phyloP scores from a whole-genome alignment of 2,329 filamentous ascomycete species.

The Purpureocillium takamizusanense region DNA sequence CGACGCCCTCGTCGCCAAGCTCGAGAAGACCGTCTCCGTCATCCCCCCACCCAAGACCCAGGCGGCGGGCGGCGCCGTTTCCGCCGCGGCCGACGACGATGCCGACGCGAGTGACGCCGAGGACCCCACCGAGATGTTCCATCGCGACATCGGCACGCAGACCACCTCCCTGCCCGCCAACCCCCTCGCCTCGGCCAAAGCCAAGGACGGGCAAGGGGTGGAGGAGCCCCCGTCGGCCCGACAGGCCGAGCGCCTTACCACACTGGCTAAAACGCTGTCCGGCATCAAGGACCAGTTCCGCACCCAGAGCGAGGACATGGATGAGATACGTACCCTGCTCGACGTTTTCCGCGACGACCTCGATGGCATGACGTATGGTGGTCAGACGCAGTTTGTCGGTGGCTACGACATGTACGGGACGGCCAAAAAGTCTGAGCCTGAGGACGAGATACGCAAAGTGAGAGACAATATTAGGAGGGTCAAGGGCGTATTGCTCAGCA shows the following conservation, averaged over 20 bases:
- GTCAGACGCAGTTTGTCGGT: conserved; percentile 25
- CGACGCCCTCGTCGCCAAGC: conserved; percentile 35
- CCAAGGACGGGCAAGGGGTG: background rate
- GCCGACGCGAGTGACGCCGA: conserved; percentile 38
- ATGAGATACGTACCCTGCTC: conserved; percentile 41
- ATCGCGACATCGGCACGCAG: conserved; percentile 72
- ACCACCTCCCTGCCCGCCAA: conserved; percentile 38
- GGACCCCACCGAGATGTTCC: conserved; percentile 70
- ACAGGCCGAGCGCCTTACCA: conserved; percentile 32
- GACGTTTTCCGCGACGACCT: conserved; percentile 58
- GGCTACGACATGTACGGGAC: conserved; percentile 33
- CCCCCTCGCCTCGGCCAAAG: conserved; percentile 3
- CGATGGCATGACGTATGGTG: conserved; percentile 45
- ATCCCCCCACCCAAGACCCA: conserved; percentile 33
- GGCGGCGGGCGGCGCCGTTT: too few relatives aligned
- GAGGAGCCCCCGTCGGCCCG: conserved; percentile 20
- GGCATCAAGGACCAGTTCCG: conserved; percentile 33
- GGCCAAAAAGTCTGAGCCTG: conserved; percentile 39
- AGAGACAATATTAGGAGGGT: conserved; percentile 70
- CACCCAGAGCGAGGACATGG: conserved; percentile 37
- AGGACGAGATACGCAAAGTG: conserved; percentile 64
- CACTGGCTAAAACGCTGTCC: conserved; percentile 32
- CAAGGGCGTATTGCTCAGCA: conserved; percentile 69
- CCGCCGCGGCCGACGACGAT: conserved; percentile 1
- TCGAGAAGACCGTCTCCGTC: conserved; percentile 51